Evolutionary conservation across 805 yeast genomes (phyloP), one percentile per base, ranked within the genome.

Genomic region (Yarrowia sp.): DNA sequence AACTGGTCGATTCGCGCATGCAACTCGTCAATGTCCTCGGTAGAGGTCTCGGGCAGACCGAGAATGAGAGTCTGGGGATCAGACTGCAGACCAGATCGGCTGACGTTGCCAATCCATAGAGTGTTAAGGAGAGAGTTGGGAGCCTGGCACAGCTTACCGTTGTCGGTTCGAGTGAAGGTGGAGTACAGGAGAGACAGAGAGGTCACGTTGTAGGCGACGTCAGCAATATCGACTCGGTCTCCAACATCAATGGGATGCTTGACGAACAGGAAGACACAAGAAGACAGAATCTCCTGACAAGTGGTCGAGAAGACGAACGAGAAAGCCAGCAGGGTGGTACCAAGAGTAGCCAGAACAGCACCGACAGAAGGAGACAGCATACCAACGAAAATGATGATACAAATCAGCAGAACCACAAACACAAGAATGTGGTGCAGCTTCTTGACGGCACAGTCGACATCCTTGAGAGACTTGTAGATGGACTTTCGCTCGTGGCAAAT

Each of bases 191-290:
- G 70, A 19, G 76, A 72, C 42, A 76, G 62, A 35, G 74, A 72
- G 4, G 63, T 63, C 22, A 73, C 78, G 4, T 62, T 62, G 71
- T 68, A 68, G 16, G 68, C 65, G 4, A 67, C 62, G 12, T 66
- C 63, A 9, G 64, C 67, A 24, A 74, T 72, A 36, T 66, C 69
- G 12, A 75, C 74, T 46, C 72, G 62, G 46, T 76, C 79, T n/a
- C 78, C 78, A 8, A 74, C 73, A 63, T 76, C 79, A 53, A 67
- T 69, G 4, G 79, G 79, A 61, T 76, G 79, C 69, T 76, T 76
- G 51, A 74, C 77, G 53, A 76, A 76, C 61, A 76, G 62, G 63
- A 73, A 76, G 13, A 76, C 70, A 63, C 77, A 73, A 4, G 77
- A 71, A 19, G 73, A 69, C 47, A 76, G 68, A n/a, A 76, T 65